Evolutionary conservation across 768 basidiomycete genomes (phyloP), one percentile per base, ranked within the genome.

Genomic region (Serendipita sp.): DNA sequence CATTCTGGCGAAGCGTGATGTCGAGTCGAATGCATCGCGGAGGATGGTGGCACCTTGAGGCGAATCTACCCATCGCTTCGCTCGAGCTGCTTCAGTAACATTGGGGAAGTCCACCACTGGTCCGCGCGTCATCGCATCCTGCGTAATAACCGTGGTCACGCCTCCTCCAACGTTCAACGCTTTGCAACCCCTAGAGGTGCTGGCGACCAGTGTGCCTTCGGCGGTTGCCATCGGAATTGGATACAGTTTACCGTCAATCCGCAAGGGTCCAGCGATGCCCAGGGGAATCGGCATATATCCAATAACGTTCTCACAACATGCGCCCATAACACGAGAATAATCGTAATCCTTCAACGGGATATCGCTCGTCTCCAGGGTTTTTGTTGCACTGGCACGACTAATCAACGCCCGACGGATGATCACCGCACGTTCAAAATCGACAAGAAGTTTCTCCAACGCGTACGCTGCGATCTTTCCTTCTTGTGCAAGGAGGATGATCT

Each of bases 221-320:
- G 96, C 94, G 3, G 96, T 99, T 44, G 96, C 96, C 96, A 99
- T 98, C 5, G 96, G 96, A 68, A 99, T 94, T 42, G 85, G 95
- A 68, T 84, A 83, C 51, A 84, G 74, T 43, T 80, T 75, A 31
- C 90, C 92, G 68, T 99, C 95, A 70, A 99, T 81, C 45, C 82
- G 88, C 38, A 99, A 82, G 2, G 96, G 96, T 1, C 96, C 96
- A 16, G 96, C 96, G 64, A 98, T 86, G 67, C 96, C 96, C 60
- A 98, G 84, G 0, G 96, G 96, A 41, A 99, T 74, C 43, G 95
- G 96, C 72, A 97, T 91, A 72, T 90, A 99, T 33, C 96, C 96
- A 53, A 98, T 82, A 60, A 99, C 96, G 72, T 99, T 98, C 75
- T 99, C 96, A 74, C 96, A 99, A 75, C 95, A 99, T 9, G 95